Evolutionary conservation across 164 flowering plant species (phyloP).

Genomic region (Umbilicus rupestris): DNA sequence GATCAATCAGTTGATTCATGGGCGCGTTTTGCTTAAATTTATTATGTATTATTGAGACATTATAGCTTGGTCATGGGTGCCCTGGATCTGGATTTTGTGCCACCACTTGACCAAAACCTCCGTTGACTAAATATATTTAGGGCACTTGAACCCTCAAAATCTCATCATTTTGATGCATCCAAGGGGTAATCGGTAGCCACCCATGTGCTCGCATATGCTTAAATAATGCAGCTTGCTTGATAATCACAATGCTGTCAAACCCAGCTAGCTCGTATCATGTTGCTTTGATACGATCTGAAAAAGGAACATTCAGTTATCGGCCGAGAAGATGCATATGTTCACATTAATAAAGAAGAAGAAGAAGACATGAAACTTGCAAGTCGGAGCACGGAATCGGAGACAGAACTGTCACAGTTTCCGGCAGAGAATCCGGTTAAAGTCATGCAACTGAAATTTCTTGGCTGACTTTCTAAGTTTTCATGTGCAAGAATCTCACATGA

Average conservation of each 20-base stretch:
- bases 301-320: no score
- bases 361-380: no score
- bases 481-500: constrained; percentile 1
- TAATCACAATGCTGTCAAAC: not conserved
- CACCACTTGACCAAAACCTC: not conserved
- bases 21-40: not conserved
- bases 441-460: no score
- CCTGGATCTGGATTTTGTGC: not conserved
- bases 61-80: not conserved
- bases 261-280: not conserved
- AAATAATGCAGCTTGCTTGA: not conserved
- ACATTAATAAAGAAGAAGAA: no score
- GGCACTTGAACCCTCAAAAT: not conserved
- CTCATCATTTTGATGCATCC: not conserved
- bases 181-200: not conserved
- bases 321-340: no score
- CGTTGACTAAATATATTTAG: not conserved
- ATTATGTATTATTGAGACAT: not conserved
- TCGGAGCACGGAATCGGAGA: no score
- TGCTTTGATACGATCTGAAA: not conserved
- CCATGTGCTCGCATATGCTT: not conserved
- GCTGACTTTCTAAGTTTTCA: not conserved
- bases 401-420: no score
- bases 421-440: no score
- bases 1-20: no score